Percentiles rank a stretch among this genome's conserved stretches.
Conservation (phyloP, 768 basidiomycete species). For the Leccinum truebloodii region DNA sequence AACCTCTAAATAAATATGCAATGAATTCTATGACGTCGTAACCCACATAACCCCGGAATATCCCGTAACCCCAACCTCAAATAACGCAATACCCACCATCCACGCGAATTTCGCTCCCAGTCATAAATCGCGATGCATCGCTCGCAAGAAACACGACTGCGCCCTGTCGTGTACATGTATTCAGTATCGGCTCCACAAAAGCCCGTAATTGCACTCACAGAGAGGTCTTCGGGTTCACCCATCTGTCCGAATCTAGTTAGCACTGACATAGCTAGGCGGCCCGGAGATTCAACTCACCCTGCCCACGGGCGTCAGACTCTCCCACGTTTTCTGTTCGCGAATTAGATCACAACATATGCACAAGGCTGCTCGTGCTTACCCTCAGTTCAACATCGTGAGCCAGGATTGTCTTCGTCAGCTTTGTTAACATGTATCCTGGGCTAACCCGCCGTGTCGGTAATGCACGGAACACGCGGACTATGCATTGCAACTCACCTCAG, state of each 20-base stretch:
- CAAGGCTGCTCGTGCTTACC: conserved; percentile 38
- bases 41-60: conserved; percentile 15
- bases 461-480: neutral
- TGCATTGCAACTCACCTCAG: conserved; percentile 49
- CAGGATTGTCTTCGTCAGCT: conserved; percentile 82
- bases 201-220: conserved; percentile 45
- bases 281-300: conserved; percentile 45
- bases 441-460: conserved; percentile 37
- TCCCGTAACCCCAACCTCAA: conserved; percentile 30
- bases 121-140: conserved; percentile 89
- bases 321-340: conserved; percentile 73
- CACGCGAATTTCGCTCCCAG: conserved; percentile 80
- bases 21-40: conserved; percentile 29
- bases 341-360: neutral
- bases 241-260: conserved; percentile 48
- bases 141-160: conserved; percentile 90
- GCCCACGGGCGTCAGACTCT: conserved; percentile 82
- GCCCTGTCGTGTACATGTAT: conserved; percentile 46
- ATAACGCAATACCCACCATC: conserved; percentile 88
- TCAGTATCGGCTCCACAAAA: neutral
- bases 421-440: conserved; percentile 94
- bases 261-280: conserved; percentile 27
- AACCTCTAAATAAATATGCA: neutral
- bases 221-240: conserved; percentile 91
- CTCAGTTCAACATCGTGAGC: conserved; percentile 73